A percentile compares a stretch with the other conserved stretches of the same genome.
These are phyloP conservation scores for Coniochaeta ligniaria DNA, from an alignment of 2,329 filamentous ascomycete genomes.

Conservation along the genomic window DNA sequence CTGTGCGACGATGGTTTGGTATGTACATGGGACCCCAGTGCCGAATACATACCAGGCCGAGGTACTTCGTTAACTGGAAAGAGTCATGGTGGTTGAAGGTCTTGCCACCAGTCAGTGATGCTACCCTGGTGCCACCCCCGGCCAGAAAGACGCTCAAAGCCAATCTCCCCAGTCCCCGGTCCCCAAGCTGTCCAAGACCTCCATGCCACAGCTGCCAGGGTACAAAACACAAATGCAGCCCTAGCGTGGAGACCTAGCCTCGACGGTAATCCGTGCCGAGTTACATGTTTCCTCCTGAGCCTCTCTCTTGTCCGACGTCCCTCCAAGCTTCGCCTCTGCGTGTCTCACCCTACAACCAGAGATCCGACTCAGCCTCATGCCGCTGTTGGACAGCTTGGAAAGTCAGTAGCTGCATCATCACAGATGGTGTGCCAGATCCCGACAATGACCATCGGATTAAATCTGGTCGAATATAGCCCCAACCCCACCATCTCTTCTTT, in stretches of 20 bases:
- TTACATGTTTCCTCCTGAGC: not conserved
- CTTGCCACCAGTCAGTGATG: not conserved
- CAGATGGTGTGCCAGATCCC: not conserved
- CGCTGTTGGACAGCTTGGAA: not conserved
- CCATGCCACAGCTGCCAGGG: not conserved
- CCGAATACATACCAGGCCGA: not conserved
- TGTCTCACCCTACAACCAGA: slow-evolving; percentile 1
- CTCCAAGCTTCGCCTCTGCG: not conserved
- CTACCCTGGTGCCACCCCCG: not conserved
- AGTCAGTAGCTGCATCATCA: not conserved
- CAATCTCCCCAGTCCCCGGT: not conserved
- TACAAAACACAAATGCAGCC: slow-evolving; percentile 1
- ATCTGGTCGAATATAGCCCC: not conserved
- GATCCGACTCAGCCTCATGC: slow-evolving; percentile 1
- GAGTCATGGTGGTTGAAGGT: not conserved
- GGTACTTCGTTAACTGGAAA: not conserved
- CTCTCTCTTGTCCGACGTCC: not conserved
- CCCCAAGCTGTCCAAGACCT: too few species aligned
- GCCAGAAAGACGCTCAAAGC: not conserved
- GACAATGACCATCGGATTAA: not conserved
- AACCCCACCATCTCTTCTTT: not conserved
- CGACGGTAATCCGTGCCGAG: not conserved
- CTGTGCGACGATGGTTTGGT: not conserved
- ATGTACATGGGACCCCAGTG: not conserved
- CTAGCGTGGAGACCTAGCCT: not conserved